Evolutionary conservation across 148 eudicot genomes (phyloP), one percentile per base, ranked within the genome.

Genomic region (Vaccinium darrowii): DNA sequence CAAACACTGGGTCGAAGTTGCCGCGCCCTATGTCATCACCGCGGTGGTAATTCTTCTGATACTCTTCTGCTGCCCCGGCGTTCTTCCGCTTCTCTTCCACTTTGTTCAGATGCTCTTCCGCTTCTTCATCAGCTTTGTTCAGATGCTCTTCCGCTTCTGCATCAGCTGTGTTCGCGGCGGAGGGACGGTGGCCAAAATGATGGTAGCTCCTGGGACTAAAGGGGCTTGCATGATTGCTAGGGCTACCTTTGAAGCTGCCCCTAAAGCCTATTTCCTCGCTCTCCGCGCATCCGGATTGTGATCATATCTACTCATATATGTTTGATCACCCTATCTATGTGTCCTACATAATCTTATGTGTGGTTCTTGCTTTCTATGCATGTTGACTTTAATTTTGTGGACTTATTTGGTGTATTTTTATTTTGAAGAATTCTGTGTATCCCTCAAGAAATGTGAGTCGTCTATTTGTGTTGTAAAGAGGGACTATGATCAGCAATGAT

Each of bases 171-270:
- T 10, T 14, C 39, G n/a, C 19, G n/a, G n/a, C 21, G 63, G 8
- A 43, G 6, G 47, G 30, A 82, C 53, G 82, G 88, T 58, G 2
- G 82, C 11, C 13, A 81, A 65, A 86, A 84, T 65, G 91, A 89
- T 89, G 91, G 83, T 54, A 60, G 85, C 89, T 19, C 89, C 91
- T 1, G 88, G 71, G 23, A 63, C 63, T 1, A 7, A 85, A 14
- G 23, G 78, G 33, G 80, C 60, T 25, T 1, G 1, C 21, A 36
- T 30, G 82, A 85, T 87, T 79, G 78, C 14, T 0, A 82, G 89
- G 58, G 7, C 21, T 71, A 78, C 2, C 10, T 89, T 89, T 39
- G 52, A 27, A 27, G 78, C 3, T 16, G 14, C 8, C 53, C 78
- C 78, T 23, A 75, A 12, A 75, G 19, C 25, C 4, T 75, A 43